Evolutionary conservation across 1,139 yeast genomes (phyloP).

Genomic region (Diutina scorzettiae): DNA sequence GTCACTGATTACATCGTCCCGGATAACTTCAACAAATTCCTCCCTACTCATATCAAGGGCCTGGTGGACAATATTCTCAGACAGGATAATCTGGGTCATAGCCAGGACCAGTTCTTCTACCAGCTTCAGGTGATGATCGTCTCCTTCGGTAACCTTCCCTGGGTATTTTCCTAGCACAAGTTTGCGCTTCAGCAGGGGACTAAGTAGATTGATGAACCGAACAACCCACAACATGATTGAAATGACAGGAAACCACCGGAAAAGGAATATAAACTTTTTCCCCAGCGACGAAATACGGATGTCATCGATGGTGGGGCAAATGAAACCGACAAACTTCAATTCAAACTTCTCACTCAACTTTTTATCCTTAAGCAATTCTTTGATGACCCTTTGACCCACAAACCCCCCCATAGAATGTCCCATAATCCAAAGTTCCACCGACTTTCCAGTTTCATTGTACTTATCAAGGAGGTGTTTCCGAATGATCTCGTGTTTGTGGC

Average conservation of each 20-base stretch:
- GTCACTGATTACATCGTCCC: slow-evolving; percentile 30
- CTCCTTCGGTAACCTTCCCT: background rate
- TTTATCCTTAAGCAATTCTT: slow-evolving; percentile 10
- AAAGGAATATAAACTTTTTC: slow-evolving; percentile 18
- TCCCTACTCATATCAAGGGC: slow-evolving; percentile 44
- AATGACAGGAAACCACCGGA: slow-evolving; percentile 23
- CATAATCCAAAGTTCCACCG: slow-evolving; percentile 5
- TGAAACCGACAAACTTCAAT: slow-evolving; percentile 38
- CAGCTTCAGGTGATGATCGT: background rate
- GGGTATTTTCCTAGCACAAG: slow-evolving; percentile 13
- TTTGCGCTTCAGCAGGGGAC: slow-evolving; percentile 12
- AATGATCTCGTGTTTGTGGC: slow-evolving; percentile 35
- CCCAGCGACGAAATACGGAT: slow-evolving; percentile 45
- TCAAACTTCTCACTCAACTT: slow-evolving; percentile 13
- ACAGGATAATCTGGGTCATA: slow-evolving; percentile 27
- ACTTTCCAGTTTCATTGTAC: background rate
- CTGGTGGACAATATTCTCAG: slow-evolving; percentile 34
- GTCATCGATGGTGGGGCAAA: slow-evolving; percentile 54
- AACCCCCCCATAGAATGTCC: slow-evolving; percentile 4
- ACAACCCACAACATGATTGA: slow-evolving; percentile 12
- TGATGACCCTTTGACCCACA: background rate
- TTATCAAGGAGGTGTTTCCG: slow-evolving; percentile 16
- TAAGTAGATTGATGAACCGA: slow-evolving; percentile 14
- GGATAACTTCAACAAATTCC: slow-evolving; percentile 39
- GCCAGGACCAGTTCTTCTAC: slow-evolving; percentile 31